phyloP scores from a whole-genome alignment of 768 basidiomycete species.

The Nidularia pulvinata region DNA sequence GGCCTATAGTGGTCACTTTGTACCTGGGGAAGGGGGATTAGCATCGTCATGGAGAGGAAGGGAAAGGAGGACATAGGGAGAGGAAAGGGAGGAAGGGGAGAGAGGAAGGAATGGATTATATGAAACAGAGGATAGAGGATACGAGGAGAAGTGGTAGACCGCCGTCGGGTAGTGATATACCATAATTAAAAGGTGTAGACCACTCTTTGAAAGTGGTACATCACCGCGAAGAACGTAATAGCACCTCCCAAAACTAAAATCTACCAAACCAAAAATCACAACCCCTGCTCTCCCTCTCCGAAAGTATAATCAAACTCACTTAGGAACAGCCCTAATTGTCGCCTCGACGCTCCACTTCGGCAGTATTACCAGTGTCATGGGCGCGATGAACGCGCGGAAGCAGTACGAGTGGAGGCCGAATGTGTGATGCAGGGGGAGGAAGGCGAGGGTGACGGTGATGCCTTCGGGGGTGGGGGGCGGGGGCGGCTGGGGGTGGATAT shows the following conservation, averaged over 20 bases:
- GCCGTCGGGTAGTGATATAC: too few relatives aligned
- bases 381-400: slow-evolving; percentile 46
- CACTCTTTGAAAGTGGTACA: too few relatives aligned
- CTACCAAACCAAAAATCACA: too few relatives aligned
- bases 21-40: slow-evolving; percentile 36
- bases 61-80: background rate
- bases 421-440: slow-evolving; percentile 69
- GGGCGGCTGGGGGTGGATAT: slow-evolving; percentile 25
- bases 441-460: slow-evolving; percentile 48
- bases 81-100: background rate
- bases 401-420: slow-evolving; percentile 58
- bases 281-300: too few relatives aligned
- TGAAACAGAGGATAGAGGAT: too few relatives aligned
- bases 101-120: too few relatives aligned
- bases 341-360: slow-evolving; percentile 57
- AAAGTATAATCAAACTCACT: slow-evolving; percentile 31
- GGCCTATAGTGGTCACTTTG: slow-evolving; percentile 41
- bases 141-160: too few relatives aligned
- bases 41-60: background rate
- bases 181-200: too few relatives aligned
- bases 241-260: too few relatives aligned
- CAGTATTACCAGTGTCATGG: slow-evolving; percentile 51
- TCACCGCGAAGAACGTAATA: too few relatives aligned
- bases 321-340: slow-evolving; percentile 53
- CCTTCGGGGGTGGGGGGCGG: slow-evolving; percentile 38